phyloP scores from a whole-genome alignment of 2,329 filamentous ascomycete genomes.

The Aspergillus novoparasiticus region DNA sequence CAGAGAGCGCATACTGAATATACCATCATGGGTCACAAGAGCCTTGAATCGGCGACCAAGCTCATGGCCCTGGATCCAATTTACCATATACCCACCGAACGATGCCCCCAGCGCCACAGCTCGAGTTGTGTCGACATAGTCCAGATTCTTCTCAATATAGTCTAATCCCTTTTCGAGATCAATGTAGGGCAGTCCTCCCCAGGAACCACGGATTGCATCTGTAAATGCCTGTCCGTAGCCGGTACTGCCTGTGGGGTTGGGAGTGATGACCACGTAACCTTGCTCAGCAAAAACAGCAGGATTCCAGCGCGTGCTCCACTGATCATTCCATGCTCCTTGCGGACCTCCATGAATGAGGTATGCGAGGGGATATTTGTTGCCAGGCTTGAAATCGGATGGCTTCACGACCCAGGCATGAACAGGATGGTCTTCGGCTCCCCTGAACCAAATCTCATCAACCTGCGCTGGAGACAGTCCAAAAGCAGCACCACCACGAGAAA shows the following conservation, averaged over 20 bases:
- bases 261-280: conserved; percentile 62
- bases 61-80: conserved; percentile 59
- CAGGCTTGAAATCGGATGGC: conserved; percentile 48
- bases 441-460: conserved; percentile 50
- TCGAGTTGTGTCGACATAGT: conserved; percentile 56
- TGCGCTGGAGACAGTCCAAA: conserved; percentile 47
- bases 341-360: conserved; percentile 60
- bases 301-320: conserved; percentile 59
- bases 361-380: conserved; percentile 55
- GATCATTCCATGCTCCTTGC: conserved; percentile 54
- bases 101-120: conserved; percentile 57
- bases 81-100: conserved; percentile 64
- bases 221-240: conserved; percentile 60
- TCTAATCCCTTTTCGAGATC: conserved; percentile 59
- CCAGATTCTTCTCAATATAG: conserved; percentile 52
- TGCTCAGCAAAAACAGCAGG: conserved; percentile 61
- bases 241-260: conserved; percentile 61
- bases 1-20: conserved; percentile 48
- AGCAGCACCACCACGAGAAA: conserved; percentile 36
- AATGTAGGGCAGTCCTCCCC: conserved; percentile 58
- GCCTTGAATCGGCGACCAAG: conserved; percentile 60
- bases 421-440: conserved; percentile 46
- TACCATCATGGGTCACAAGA: conserved; percentile 58
- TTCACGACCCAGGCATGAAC: conserved; percentile 52
- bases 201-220: conserved; percentile 54